phyloP scores from a whole-genome alignment of 768 basidiomycete genomes.

The Goffeauzyma gilvescens region DNA sequence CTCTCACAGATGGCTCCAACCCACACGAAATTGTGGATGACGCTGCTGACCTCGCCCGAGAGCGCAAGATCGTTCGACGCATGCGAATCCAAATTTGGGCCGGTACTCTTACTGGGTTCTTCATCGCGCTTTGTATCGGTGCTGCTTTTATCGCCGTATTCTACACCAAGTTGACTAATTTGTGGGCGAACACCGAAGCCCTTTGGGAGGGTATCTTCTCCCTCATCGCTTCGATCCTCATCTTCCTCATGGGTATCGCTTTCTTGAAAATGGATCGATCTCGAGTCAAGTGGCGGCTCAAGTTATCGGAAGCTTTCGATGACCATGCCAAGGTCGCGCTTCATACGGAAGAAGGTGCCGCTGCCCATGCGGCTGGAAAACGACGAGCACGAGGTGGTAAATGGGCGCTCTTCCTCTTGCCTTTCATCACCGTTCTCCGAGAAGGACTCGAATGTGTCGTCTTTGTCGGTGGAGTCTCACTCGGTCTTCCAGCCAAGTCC shows the following conservation, averaged over 20 bases:
- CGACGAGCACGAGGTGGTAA: slow-evolving; percentile 41
- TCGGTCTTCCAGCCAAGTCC: slow-evolving; percentile 58
- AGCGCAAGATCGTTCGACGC: slow-evolving; percentile 35
- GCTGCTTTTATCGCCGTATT: slow-evolving; percentile 85
- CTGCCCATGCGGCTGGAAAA: slow-evolving; percentile 7
- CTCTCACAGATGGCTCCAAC: not conserved
- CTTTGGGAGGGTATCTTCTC: slow-evolving; percentile 71
- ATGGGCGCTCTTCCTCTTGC: slow-evolving; percentile 78
- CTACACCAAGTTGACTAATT: slow-evolving; percentile 71
- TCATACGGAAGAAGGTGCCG: slow-evolving; percentile 5
- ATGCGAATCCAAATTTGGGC: slow-evolving; percentile 51
- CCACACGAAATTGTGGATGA: not conserved
- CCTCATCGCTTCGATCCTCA: slow-evolving; percentile 42
- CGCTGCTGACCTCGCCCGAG: slow-evolving; percentile 2
- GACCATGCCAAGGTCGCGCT: slow-evolving; percentile 18
- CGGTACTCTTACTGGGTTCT: slow-evolving; percentile 56
- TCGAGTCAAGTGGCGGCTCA: slow-evolving; percentile 82
- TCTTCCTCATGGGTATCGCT: slow-evolving; percentile 78
- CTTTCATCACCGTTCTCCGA: slow-evolving; percentile 75
- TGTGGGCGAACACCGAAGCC: slow-evolving; percentile 68
- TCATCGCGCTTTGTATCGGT: slow-evolving; percentile 63
- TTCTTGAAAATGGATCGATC: slow-evolving; percentile 93
- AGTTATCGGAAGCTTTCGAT: slow-evolving; percentile 59
- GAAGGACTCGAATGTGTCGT: slow-evolving; percentile 88
- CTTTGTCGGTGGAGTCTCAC: slow-evolving; percentile 82